Conservation (phyloP, 331 rosid genomes). For the Malus hybrid region DNA sequence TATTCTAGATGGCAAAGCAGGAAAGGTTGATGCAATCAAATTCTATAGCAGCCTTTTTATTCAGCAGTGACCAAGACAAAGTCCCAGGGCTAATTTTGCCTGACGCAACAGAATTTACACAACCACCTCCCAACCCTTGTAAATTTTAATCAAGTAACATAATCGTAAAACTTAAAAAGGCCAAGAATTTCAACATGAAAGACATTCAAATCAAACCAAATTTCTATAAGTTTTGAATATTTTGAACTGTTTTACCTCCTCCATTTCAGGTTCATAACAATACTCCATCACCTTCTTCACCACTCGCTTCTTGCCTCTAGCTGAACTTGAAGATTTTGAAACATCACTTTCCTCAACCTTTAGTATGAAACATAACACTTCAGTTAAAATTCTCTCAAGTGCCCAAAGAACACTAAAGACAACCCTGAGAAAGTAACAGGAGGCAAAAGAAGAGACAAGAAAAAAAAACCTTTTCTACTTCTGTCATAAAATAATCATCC, state of each 20-base stretch:
- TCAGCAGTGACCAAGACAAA: not conserved
- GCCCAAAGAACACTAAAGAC: not conserved
- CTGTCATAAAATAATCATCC: slow-evolving; percentile 98
- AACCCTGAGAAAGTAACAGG: not conserved
- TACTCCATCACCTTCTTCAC: slow-evolving; percentile 86
- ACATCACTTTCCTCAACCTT: slow-evolving; percentile 70
- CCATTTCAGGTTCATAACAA: slow-evolving; percentile 99
- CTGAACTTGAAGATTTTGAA: slow-evolving; percentile 59
- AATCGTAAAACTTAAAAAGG: not conserved
- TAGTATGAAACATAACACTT: not conserved
- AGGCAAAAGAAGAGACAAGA: not conserved
- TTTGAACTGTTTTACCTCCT: slow-evolving; percentile 51
- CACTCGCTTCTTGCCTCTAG: slow-evolving; percentile 72
- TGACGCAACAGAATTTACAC: not conserved
- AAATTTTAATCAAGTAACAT: not conserved
- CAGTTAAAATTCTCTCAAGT: not conserved
- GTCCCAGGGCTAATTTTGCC: not conserved
- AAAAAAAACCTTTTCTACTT: slow-evolving; percentile 79
- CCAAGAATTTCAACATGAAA: not conserved
- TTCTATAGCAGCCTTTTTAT: not conserved
- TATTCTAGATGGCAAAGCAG: not conserved
- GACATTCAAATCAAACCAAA: not conserved
- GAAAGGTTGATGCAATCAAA: not conserved
- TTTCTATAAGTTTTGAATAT: not conserved
- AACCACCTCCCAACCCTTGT: not conserved